phyloP scores from a whole-genome alignment of 768 basidiomycete species.

The Clitopilus passeckerianus region DNA sequence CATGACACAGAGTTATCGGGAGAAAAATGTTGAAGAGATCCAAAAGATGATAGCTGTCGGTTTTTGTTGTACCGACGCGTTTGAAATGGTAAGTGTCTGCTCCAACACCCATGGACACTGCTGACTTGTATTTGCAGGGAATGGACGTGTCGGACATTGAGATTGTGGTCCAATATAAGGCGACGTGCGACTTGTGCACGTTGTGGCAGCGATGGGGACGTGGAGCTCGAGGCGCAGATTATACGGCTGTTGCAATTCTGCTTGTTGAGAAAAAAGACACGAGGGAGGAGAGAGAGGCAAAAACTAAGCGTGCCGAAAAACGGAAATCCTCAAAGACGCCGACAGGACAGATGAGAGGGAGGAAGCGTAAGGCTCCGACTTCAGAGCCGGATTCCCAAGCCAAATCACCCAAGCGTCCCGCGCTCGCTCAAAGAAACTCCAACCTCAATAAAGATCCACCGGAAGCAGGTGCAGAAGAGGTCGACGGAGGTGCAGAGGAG shows the following conservation, averaged over 20 bases:
- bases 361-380: too few relatives aligned
- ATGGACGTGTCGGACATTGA: conserved; percentile 23
- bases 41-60: conserved; percentile 10
- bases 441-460: too few relatives aligned
- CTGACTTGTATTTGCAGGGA: conserved; percentile 15
- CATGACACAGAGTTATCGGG: not conserved
- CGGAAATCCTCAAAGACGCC: not conserved
- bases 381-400: too few relatives aligned
- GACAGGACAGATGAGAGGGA: not conserved
- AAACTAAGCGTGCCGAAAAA: not conserved
- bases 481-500: too few relatives aligned
- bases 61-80: conserved; percentile 18
- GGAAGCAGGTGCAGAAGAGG: too few relatives aligned
- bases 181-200: conserved; percentile 13
- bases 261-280: conserved; percentile 13
- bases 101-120: not conserved
- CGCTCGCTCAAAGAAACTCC: too few relatives aligned
- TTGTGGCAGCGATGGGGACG: conserved; percentile 26
- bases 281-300: not conserved
- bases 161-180: conserved; percentile 25
- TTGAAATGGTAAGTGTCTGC: conserved; percentile 21
- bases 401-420: too few relatives aligned
- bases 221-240: conserved; percentile 9
- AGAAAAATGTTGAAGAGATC: not conserved
- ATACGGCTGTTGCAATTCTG: conserved; percentile 12